Conservation (phyloP, 1,139 yeast species). For the Yamadazyma pseudoaaseri region DNA sequence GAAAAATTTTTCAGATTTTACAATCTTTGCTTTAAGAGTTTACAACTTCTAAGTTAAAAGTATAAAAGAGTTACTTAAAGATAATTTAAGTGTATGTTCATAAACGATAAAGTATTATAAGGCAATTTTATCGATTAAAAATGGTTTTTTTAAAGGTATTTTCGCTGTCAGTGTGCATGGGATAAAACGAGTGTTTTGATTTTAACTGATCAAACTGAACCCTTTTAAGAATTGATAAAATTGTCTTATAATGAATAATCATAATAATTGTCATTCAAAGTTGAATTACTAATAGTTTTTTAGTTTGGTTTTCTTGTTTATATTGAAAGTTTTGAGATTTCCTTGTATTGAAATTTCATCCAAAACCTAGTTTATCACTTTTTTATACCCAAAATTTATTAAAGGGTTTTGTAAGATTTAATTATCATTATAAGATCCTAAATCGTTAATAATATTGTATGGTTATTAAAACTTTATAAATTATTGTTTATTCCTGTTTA, state of each 20-base stretch:
- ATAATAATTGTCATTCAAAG: too few relatives aligned
- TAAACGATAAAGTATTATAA: too few relatives aligned
- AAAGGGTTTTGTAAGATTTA: conserved; percentile 15
- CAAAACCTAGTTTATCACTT: background rate
- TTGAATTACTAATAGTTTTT: background rate
- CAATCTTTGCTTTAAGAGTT: background rate
- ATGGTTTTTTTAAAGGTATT: too few relatives aligned
- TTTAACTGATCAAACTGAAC: background rate
- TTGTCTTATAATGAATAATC: too few relatives aligned
- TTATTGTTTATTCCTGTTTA: conserved; percentile 1
- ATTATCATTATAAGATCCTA: conserved; percentile 15
- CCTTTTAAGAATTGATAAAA: too few relatives aligned
- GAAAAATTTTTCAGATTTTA: conserved; percentile 4
- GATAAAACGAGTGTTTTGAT: conserved; percentile 1
- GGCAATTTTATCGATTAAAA: too few relatives aligned
- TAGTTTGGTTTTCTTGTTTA: conserved; percentile 1
- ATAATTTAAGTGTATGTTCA: conserved; percentile 1
- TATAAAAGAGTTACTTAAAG: background rate
- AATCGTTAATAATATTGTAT: background rate
- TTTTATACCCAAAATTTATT: background rate
- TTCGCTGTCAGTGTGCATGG: conserved; percentile 1
- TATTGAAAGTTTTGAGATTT: background rate
- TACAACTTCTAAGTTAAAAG: background rate
- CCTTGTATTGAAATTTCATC: background rate
- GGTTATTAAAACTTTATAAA: background rate